phyloP scores from a whole-genome alignment of 75 land plant species.

The Picea sitchensis region DNA sequence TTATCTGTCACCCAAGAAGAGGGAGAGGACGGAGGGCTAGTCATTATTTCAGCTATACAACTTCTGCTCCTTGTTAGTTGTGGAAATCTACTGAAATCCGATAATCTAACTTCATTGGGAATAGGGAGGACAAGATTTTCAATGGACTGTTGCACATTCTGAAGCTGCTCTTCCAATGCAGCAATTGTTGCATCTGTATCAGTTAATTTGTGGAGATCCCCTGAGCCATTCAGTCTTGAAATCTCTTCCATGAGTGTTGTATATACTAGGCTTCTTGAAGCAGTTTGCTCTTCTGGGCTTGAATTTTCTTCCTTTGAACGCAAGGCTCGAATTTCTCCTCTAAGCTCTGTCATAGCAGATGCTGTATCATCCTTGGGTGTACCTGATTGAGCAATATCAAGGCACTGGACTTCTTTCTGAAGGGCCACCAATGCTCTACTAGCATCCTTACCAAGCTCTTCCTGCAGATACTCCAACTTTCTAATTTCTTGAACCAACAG shows the following conservation, averaged over 20 bases:
- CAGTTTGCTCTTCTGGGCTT: neutral
- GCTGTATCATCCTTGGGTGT: slow-evolving; percentile 36
- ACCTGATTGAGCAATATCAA: slow-evolving; percentile 55
- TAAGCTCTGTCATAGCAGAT: slow-evolving; percentile 36
- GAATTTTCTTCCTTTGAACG: neutral
- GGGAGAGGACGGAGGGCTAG: neutral
- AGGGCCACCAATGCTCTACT: slow-evolving; percentile 57
- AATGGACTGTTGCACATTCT: slow-evolving; percentile 22
- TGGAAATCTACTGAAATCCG: neutral
- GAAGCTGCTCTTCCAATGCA: slow-evolving; percentile 20
- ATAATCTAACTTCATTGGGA: slow-evolving; percentile 15
- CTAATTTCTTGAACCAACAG: slow-evolving; percentile 51
- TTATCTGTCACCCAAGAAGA: neutral
- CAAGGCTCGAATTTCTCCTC: slow-evolving; percentile 30
- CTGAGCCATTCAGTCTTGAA: slow-evolving; percentile 15
- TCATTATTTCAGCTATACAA: slow-evolving; percentile 24
- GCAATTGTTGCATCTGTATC: slow-evolving; percentile 29
- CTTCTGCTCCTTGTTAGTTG: slow-evolving; percentile 36
- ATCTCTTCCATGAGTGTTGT: slow-evolving; percentile 21
- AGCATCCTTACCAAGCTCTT: slow-evolving; percentile 41
- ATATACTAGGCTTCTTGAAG: neutral
- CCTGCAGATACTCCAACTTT: slow-evolving; percentile 47
- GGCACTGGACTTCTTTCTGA: slow-evolving; percentile 88
- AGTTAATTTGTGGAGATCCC: slow-evolving; percentile 11
- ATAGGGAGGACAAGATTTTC: slow-evolving; percentile 20